Percentiles rank a stretch among this genome's conserved stretches.
phyloP scores from a whole-genome alignment of 306 rosid genomes.

The Carpinus fangiana region DNA sequence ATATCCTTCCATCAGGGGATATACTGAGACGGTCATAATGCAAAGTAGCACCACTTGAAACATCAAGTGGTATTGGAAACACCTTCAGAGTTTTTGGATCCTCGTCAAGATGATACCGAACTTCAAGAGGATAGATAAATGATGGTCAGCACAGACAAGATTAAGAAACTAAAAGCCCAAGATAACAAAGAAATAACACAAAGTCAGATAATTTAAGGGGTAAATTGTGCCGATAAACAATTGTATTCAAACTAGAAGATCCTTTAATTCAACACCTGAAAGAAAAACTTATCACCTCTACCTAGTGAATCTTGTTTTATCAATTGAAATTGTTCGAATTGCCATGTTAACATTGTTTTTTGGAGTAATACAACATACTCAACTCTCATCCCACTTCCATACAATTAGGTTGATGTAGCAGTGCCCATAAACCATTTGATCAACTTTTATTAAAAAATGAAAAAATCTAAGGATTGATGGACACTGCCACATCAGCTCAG shows the following conservation, averaged over 20 bases:
- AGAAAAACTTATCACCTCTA: background rate
- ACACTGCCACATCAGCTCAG: too few species aligned
- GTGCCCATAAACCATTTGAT: too few species aligned
- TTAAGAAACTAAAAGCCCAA: background rate
- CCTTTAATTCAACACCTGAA: background rate
- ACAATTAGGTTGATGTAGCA: too few species aligned
- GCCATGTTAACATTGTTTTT: background rate
- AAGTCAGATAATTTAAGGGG: background rate
- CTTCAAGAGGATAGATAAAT: constrained; percentile 43
- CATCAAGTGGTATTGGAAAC: constrained; percentile 82
- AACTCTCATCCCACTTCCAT: too few species aligned
- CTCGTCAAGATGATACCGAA: constrained; percentile 93
- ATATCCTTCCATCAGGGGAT: constrained; percentile 79
- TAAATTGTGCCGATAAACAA: background rate
- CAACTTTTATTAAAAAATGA: too few species aligned
- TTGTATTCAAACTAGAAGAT: background rate
- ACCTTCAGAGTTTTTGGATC: constrained; percentile 93
- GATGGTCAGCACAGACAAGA: constrained; percentile 25
- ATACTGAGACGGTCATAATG: constrained; percentile 79
- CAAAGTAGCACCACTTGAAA: constrained; percentile 57
- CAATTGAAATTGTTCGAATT: too few species aligned
- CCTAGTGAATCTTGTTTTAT: background rate
- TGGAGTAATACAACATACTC: too few species aligned
- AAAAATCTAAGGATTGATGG: too few species aligned
- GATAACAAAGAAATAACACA: background rate